Evolutionary conservation across 2,329 filamentous ascomycete genomes (phyloP).

Genomic region (Scedosporium dehoogii): DNA sequence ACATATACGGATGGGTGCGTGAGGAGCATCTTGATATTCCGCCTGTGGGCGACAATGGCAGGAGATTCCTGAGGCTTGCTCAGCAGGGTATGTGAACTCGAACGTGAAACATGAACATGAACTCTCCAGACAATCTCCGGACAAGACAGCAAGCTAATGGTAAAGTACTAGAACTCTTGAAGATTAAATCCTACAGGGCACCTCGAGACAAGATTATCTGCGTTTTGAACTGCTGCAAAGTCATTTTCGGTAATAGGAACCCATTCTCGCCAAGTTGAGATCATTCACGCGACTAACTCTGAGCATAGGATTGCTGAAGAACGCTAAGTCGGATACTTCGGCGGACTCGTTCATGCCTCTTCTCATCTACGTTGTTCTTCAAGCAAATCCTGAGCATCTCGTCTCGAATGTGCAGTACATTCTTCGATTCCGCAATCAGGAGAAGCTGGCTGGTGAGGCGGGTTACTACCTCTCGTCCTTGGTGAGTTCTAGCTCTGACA

Average conservation of each 20-base stretch:
- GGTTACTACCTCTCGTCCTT: slow-evolving; percentile 96
- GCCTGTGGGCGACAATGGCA: slow-evolving; percentile 72
- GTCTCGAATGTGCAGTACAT: slow-evolving; percentile 99
- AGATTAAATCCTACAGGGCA: slow-evolving; percentile 95
- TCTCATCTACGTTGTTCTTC: slow-evolving; percentile 89
- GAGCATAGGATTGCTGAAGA: slow-evolving; percentile 65
- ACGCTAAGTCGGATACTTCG: slow-evolving; percentile 86
- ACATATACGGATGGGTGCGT: slow-evolving; percentile 90
- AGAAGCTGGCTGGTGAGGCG: slow-evolving; percentile 93
- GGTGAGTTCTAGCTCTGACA: slow-evolving; percentile 41
- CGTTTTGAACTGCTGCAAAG: slow-evolving; percentile 96
- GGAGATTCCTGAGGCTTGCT: slow-evolving; percentile 77
- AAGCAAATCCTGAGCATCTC: slow-evolving; percentile 88
- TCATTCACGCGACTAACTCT: slow-evolving; percentile 3
- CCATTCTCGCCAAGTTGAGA: too few species aligned
- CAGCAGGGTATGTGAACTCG: slow-evolving; percentile 57
- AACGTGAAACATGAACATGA: neutral
- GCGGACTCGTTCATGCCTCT: slow-evolving; percentile 94
- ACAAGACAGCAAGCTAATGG: slow-evolving; percentile 9
- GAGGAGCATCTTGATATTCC: slow-evolving; percentile 93
- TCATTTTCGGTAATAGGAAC: slow-evolving; percentile 73
- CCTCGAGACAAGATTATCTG: slow-evolving; percentile 98
- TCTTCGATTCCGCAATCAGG: slow-evolving; percentile 89
- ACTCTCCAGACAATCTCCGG: neutral
- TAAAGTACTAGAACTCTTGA: slow-evolving; percentile 65